Percentiles rank a stretch among this genome's conserved stretches.
Conservation (phyloP, 2,329 filamentous ascomycete species). For the Aspergillus sergii region DNA sequence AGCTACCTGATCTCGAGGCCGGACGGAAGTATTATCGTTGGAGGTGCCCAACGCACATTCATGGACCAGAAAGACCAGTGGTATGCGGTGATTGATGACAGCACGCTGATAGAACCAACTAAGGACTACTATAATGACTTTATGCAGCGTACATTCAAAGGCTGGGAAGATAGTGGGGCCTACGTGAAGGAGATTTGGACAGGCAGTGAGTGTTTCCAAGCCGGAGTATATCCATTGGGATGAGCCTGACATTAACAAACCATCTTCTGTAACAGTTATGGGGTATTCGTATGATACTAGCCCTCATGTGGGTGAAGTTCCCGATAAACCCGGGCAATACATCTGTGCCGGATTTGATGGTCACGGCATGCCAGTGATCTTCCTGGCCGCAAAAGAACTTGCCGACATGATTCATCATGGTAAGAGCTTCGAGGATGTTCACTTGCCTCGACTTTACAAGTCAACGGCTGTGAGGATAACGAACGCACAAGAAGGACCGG, state of each 20-base stretch:
- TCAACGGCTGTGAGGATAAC: conserved; percentile 27
- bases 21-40: conserved; percentile 60
- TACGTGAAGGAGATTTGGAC: conserved; percentile 40
- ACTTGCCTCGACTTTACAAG: conserved; percentile 38
- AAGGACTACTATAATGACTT: conserved; percentile 43
- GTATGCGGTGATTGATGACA: conserved; percentile 53
- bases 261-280: conserved; percentile 44
- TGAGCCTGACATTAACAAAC: not conserved
- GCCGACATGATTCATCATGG: conserved; percentile 55
- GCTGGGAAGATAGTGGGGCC: conserved; percentile 41
- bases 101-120: conserved; percentile 51
- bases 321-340: conserved; percentile 54
- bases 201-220: conserved; percentile 28
- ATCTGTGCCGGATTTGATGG: conserved; percentile 66
- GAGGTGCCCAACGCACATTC: conserved; percentile 59
- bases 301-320: conserved; percentile 57
- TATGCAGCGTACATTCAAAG: conserved; percentile 41
- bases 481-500: conserved; percentile 18
- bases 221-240: not conserved
- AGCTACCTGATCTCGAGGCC: conserved; percentile 65
- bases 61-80: conserved; percentile 36
- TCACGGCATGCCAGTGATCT: conserved; percentile 68
- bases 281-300: conserved; percentile 55
- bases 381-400: conserved; percentile 62
- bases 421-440: conserved; percentile 30